Evolutionary conservation across 2,329 filamentous ascomycete genomes (phyloP), one percentile per base, ranked within the genome.

Genomic region (Aaosphaeria pasadenensis): DNA sequence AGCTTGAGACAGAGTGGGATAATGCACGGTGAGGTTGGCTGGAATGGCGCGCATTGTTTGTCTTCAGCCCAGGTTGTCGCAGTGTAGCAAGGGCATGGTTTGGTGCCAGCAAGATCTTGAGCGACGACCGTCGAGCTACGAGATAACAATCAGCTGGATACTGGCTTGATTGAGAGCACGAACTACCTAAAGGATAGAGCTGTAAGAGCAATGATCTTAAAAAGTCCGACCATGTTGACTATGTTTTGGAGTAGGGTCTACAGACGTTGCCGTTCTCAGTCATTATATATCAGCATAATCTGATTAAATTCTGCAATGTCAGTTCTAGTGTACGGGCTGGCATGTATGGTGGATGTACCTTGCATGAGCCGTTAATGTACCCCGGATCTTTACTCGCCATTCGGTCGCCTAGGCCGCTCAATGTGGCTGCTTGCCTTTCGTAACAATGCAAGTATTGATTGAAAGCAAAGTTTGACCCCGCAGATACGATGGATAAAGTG

Each of bases 61-160:
- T 53, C 30, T 2, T 33, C 24, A 5, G 48, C 30, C 28, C 29
- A 47, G 29, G 36, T 39, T 43, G 54, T 55, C 35, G 50, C 48
- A 9, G 54, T 57, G 47, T 49, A 53, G 48, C 54, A 57, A 24
- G 54, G 54, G 39, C 54, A 56, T 6, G 39, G 39, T 17, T 4
- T 36, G 7, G 4, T 9, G 33, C n/a, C 33, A n/a, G n/a, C n/a
- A n/a, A 36, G 33, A 9, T 36, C 33, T n/a, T 36, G 33, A 9
- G 33, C n/a, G 17, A 24, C 17, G 17, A 24, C 17, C 17, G 17
- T 24, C 17, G 17, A 36, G 33, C n/a, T n/a, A n/a, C 33, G 33
- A 36, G 33, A 36, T 9, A 24, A 24, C 17, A 24, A 24, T 24
- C 17, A 9, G 33, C 33, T 36, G 33, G 33, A 36, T 9, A 36